Evolutionary conservation across 225 moss, liverwort and hornwort genomes (phyloP), one percentile per base, ranked within the genome.

Genomic region (Pseudisothecium myosuroides): DNA sequence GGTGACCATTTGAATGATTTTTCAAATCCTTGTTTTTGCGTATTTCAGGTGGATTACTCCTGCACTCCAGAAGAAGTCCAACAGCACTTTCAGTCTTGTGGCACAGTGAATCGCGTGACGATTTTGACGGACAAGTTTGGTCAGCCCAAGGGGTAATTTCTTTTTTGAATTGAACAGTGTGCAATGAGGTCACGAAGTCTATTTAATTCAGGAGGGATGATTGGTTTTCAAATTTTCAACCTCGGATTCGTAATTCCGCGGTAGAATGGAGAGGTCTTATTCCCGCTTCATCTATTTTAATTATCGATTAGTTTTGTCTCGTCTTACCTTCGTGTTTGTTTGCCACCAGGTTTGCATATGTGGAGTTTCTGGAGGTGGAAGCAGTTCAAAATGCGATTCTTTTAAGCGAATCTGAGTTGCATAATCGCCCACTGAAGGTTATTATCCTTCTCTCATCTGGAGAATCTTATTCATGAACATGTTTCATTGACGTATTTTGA

Each of bases 31-130:
- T 9, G 8, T 55, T 55, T 29, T 41, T 34, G 14, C 17, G 60
- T 86, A 81, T 85, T 82, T 39, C 91, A 98, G 98, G 98, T 98
- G 76, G 98, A 98, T 82, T 98, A 98, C 91, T 96, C 96, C 55
- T 98, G 98, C 93, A 96, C 98, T 86, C 98, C 98, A 49, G 98
- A 98, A 90, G 98, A 98, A 93, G 98, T 98, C 54, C 98, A 98
- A 84, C 96, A 98, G 89, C 98, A 98, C 86, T 98, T 98, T 81
- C 98, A 98, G 95, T 98, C 98, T 68, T 98, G 98, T 87, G 98
- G 98, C 85, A 98, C 98, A 15, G 98, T 98, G 73, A 98, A 98
- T 87, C 96, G 98, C 50, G 98, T 98, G 52, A 98, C 98, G 15
- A 98, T 98, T 43, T 89, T 98, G 91, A 98, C 96, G 14, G 98